phyloP scores from a whole-genome alignment of 2,329 filamentous ascomycete genomes.

The Trichoderma sp. region DNA sequence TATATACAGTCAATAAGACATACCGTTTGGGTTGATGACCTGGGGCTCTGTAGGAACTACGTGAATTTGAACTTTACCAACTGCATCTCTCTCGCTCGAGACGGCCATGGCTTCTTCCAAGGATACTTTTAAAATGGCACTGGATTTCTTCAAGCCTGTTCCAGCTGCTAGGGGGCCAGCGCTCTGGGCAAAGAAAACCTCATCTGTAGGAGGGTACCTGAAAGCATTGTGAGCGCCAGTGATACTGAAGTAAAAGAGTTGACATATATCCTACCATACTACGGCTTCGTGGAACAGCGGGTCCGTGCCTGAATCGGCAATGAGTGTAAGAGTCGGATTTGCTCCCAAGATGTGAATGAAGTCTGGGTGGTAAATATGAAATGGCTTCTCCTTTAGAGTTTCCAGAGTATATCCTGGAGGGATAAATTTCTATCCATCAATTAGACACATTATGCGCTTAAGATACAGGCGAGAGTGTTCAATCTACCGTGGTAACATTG shows the following conservation, averaged over 20 bases:
- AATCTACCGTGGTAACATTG: slow-evolving; percentile 14
- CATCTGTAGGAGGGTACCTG: slow-evolving; percentile 40
- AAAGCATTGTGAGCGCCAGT: not conserved
- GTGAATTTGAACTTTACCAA: slow-evolving; percentile 41
- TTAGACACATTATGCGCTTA: not conserved
- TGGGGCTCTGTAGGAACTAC: slow-evolving; percentile 42
- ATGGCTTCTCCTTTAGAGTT: slow-evolving; percentile 39
- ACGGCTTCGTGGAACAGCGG: slow-evolving; percentile 53
- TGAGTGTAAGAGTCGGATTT: slow-evolving; percentile 47
- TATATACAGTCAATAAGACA: not conserved
- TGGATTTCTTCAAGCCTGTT: slow-evolving; percentile 47
- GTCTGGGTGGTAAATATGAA: slow-evolving; percentile 46
- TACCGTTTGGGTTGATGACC: slow-evolving; percentile 52
- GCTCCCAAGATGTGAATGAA: slow-evolving; percentile 47
- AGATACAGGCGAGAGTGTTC: not conserved
- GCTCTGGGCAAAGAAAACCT: slow-evolving; percentile 52
- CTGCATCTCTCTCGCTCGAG: slow-evolving; percentile 37
- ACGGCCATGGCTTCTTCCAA: slow-evolving; percentile 43
- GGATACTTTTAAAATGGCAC: slow-evolving; percentile 47
- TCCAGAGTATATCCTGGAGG: slow-evolving; percentile 44
- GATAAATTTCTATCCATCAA: slow-evolving; percentile 23
- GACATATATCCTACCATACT: slow-evolving; percentile 40
- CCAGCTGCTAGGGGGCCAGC: slow-evolving; percentile 44
- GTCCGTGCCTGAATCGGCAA: slow-evolving; percentile 42
- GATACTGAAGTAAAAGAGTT: not conserved